phyloP scores from a whole-genome alignment of 2,329 filamentous ascomycete genomes.

The Alternaria triticimaculans region DNA sequence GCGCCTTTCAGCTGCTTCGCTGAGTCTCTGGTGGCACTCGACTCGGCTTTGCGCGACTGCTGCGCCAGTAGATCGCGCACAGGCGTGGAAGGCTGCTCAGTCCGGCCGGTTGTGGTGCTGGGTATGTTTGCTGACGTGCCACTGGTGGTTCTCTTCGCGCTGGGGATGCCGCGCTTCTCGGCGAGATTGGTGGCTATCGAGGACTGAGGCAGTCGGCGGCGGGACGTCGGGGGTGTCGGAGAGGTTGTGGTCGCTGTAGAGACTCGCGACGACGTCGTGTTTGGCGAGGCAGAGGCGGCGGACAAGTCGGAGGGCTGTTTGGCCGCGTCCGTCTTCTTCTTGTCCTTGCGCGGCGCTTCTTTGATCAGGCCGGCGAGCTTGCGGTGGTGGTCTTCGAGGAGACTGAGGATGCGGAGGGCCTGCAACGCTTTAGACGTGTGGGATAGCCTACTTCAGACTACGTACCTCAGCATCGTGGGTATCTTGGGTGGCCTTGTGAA shows the following conservation, averaged over 20 bases:
- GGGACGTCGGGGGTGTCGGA: constrained; percentile 41
- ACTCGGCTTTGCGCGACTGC: constrained; percentile 38
- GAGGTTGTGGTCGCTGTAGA: constrained; percentile 48
- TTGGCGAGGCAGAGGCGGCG: constrained; percentile 18
- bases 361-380: constrained; percentile 82
- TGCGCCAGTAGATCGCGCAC: constrained; percentile 43
- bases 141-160: constrained; percentile 64
- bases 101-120: constrained; percentile 68
- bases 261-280: constrained; percentile 28
- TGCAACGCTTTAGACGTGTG: constrained; percentile 45
- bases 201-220: constrained; percentile 66
- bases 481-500: constrained; percentile 77
- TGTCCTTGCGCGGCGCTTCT: constrained; percentile 58
- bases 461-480: constrained; percentile 68
- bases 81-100: constrained; percentile 38
- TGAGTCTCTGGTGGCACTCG: constrained; percentile 20
- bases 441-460: constrained; percentile 22
- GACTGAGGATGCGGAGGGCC: constrained; percentile 80
- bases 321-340: constrained; percentile 20
- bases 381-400: constrained; percentile 88
- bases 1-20: constrained; percentile 20
- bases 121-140: constrained; percentile 77
- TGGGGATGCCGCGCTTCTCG: constrained; percentile 78
- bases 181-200: constrained; percentile 90
- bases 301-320: constrained; percentile 18